A percentile compares a stretch with the other conserved stretches of the same genome.
Conservation (phyloP, 805 yeast species). For the Ogataea sp. region DNA sequence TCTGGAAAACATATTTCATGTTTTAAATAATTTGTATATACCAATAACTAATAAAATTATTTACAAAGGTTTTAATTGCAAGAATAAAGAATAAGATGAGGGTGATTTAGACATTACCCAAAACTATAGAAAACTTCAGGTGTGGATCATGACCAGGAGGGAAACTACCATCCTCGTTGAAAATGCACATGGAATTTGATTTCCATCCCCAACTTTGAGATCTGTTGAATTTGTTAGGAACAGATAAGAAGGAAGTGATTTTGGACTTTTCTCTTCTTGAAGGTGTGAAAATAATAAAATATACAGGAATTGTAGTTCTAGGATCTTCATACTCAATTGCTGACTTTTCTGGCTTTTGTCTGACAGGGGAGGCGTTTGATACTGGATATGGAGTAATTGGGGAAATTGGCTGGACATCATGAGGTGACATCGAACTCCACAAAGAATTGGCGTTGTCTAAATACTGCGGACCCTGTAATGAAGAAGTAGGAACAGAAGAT, state of each 20-base stretch:
- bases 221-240: slow-evolving; percentile 43
- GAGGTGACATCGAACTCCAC: neutral
- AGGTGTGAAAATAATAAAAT: slow-evolving; percentile 48
- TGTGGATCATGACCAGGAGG: slow-evolving; percentile 35
- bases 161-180: slow-evolving; percentile 39
- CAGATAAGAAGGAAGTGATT: slow-evolving; percentile 44
- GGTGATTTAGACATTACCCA: slow-evolving; percentile 39
- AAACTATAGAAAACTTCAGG: slow-evolving; percentile 40
- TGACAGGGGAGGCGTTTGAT: too few relatives aligned
- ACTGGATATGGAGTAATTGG: too few relatives aligned
- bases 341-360: slow-evolving; percentile 13
- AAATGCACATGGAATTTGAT: slow-evolving; percentile 43
- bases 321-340: slow-evolving; percentile 37
- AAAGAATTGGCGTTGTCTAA: too few relatives aligned
- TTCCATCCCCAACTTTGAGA: slow-evolving; percentile 62
- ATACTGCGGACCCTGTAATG: too few relatives aligned
- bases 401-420: too few relatives aligned
- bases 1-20: too few relatives aligned
- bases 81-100: too few relatives aligned
- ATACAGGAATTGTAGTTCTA: slow-evolving; percentile 37
- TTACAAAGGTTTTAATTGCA: neutral
- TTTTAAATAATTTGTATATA: too few relatives aligned
- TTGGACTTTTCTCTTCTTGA: slow-evolving; percentile 37
- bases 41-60: neutral
- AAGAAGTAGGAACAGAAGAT: neutral